These are phyloP conservation scores for Lactifluus subvellereus DNA, from an alignment of 768 basidiomycete species.

Conservation along the genomic window DNA sequence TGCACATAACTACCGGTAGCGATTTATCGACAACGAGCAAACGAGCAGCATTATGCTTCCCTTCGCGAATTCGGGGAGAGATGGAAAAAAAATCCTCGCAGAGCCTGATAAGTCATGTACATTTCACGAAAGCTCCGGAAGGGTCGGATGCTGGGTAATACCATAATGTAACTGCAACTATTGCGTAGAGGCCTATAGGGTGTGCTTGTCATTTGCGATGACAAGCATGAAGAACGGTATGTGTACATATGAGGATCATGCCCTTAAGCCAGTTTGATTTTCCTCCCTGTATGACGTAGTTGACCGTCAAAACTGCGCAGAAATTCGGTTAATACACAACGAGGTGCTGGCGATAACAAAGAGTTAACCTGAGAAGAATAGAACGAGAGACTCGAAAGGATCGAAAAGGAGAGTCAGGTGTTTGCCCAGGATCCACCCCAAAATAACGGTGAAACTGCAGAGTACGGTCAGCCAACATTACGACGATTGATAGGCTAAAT, in stretches of 20 bases:
- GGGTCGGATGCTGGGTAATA: constrained; percentile 39
- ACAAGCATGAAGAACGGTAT: neutral
- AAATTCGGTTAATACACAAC: neutral
- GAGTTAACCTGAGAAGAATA: constrained; percentile 42
- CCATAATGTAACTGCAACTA: constrained; percentile 67
- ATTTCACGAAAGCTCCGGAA: no score
- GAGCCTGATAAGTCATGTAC: no score
- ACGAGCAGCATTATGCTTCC: no score
- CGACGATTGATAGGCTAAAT: neutral
- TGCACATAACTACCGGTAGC: no score
- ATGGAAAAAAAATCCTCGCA: no score
- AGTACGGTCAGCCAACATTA: constrained; percentile 4
- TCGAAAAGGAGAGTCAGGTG: constrained; percentile 80
- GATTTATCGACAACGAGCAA: no score
- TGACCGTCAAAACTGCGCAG: constrained; percentile 67
- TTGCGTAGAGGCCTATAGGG: constrained; percentile 54
- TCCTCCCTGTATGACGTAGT: constrained; percentile 74
- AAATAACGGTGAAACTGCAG: constrained; percentile 58
- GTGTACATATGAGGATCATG: constrained; percentile 59
- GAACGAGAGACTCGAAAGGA: constrained; percentile 75
- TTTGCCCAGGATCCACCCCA: constrained; percentile 80
- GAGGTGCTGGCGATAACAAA: neutral
- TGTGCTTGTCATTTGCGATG: neutral
- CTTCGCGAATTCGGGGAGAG: no score
- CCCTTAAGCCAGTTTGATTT: constrained; percentile 86